Conservation (phyloP, 805 yeast species). For the Diddensiella caesifluorescens region DNA sequence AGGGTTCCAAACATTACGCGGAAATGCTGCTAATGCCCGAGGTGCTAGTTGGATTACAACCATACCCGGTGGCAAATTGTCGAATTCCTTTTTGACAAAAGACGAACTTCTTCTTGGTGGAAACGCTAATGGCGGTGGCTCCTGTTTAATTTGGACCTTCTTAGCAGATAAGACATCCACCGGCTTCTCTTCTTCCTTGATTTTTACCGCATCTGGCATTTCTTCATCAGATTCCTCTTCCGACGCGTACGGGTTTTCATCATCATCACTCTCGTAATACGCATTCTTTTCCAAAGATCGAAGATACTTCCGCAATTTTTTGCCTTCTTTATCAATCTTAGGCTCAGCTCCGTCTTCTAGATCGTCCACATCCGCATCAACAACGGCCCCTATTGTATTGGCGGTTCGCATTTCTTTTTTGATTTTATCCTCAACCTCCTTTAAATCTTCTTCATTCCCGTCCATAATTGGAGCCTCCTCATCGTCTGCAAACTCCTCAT, state of each 20-base stretch:
- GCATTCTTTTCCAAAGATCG: constrained; percentile 79
- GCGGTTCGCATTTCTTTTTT: constrained; percentile 48
- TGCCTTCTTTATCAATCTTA: constrained; percentile 86
- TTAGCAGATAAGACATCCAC: constrained; percentile 4
- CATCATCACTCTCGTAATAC: constrained; percentile 83
- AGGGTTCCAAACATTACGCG: constrained; percentile 84
- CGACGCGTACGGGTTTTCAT: constrained; percentile 74
- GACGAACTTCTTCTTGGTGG: constrained; percentile 2
- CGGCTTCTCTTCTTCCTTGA: constrained; percentile 17
- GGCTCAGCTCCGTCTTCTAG: constrained; percentile 72
- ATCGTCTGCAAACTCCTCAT: constrained; percentile 97
- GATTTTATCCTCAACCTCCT: constrained; percentile 62
- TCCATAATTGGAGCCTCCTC: constrained; percentile 98
- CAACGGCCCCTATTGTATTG: constrained; percentile 58
- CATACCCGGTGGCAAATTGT: constrained; percentile 45
- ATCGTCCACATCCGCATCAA: constrained; percentile 51
- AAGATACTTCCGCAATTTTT: constrained; percentile 74
- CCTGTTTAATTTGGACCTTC: constrained; percentile 32
- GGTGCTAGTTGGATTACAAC: constrained; percentile 62
- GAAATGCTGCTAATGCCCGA: constrained; percentile 57
- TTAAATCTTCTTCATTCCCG: constrained; percentile 91
- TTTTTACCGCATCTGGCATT: constrained; percentile 26
- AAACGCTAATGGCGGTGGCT: constrained; percentile 23
- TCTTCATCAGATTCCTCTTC: constrained; percentile 42
- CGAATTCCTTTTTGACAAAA: constrained; percentile 33